phyloP scores from a whole-genome alignment of 768 basidiomycete genomes.

The Tremella mesenterica region DNA sequence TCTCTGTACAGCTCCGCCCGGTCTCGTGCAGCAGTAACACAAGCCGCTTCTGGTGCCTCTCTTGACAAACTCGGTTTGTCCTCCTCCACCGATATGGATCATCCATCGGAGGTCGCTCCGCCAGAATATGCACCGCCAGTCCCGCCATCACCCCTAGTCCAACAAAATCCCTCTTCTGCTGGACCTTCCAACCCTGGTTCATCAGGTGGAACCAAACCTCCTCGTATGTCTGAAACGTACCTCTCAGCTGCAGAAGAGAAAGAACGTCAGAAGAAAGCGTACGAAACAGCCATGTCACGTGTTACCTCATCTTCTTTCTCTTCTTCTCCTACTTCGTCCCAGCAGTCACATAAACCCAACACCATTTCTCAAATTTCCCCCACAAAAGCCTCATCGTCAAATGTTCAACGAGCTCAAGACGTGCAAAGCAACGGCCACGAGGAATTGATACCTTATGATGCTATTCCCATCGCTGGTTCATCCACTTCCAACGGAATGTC shows the following conservation, averaged over 20 bases:
- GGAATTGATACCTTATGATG: neutral
- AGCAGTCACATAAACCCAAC: neutral
- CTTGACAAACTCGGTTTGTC: slow-evolving; percentile 19
- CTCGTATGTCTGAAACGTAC: neutral
- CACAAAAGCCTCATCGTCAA: neutral
- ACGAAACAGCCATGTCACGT: slow-evolving; percentile 25
- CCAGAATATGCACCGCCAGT: slow-evolving; percentile 35
- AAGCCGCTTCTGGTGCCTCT: slow-evolving; percentile 15
- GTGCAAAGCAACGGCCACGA: too few species aligned
- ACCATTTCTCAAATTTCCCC: neutral
- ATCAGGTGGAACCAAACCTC: slow-evolving; percentile 1
- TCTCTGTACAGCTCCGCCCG: slow-evolving; percentile 27
- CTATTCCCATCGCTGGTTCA: neutral
- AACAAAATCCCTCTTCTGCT: neutral
- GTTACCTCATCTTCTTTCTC: neutral
- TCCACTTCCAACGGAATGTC: neutral
- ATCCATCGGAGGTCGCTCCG: slow-evolving; percentile 18
- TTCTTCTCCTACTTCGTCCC: neutral
- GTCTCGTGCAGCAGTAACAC: slow-evolving; percentile 21
- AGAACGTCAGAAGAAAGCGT: slow-evolving; percentile 29
- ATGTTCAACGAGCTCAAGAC: too few species aligned
- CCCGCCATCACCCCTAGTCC: neutral
- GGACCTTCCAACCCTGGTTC: neutral
- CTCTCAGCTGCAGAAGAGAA: slow-evolving; percentile 36
- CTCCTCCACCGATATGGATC: slow-evolving; percentile 4